Evolutionary conservation across 2,329 filamentous ascomycete genomes (phyloP).

Genomic region (Leptographium flavum): DNA sequence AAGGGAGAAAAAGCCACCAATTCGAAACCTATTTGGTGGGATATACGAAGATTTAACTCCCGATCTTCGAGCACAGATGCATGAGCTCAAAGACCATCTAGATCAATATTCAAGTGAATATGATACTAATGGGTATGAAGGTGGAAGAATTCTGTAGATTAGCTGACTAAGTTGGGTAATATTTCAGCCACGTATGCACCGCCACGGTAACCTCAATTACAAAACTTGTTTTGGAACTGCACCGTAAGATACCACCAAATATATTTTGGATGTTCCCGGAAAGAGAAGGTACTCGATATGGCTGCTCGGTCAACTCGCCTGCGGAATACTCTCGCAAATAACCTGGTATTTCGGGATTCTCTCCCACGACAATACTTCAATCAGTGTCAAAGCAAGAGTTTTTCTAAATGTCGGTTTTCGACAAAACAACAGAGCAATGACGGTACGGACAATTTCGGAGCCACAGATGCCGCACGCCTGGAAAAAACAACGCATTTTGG

Average conservation of each 20-base stretch:
- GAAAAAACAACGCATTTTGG: conserved; percentile 65
- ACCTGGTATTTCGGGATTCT: no score
- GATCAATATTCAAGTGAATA: conserved; percentile 88
- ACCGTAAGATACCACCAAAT: not conserved
- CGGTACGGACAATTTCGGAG: no score
- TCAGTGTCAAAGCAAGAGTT: not conserved
- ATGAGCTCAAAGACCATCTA: conserved; percentile 58
- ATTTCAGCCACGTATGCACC: conserved; percentile 2
- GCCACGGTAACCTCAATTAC: no score
- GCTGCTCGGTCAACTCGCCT: not conserved
- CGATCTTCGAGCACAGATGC: conserved; percentile 50
- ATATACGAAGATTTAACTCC: conserved; percentile 74
- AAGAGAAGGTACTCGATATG: not conserved
- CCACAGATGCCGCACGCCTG: no score
- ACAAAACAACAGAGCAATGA: not conserved
- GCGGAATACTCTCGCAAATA: no score
- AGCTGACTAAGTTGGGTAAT: no score
- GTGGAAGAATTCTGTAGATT: conserved; percentile 16
- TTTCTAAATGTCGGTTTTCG: not conserved
- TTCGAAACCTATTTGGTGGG: conserved; percentile 67
- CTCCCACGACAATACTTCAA: no score
- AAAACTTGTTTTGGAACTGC: not conserved
- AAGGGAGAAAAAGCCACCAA: conserved; percentile 62
- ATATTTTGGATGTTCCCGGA: not conserved
- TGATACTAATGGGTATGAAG: conserved; percentile 34